Evolutionary conservation across 1,284 basidiomycete genomes (phyloP).

Genomic region (Sporisorium iseilematis-ciliati): DNA sequence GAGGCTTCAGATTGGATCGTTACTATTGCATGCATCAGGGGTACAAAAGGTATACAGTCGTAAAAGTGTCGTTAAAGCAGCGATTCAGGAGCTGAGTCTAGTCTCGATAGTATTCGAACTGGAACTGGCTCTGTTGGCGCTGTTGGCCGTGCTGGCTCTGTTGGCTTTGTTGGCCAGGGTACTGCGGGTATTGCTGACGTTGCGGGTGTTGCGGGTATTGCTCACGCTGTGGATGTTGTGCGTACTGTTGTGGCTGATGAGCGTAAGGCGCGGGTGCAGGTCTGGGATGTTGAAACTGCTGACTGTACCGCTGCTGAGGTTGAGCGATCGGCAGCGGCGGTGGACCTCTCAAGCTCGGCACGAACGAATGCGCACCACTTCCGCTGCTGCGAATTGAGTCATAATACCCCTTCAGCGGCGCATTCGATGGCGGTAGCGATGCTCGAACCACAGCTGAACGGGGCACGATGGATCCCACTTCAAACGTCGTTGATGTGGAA

Average conservation of each 20-base stretch:
- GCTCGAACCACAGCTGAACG: constrained; percentile 18
- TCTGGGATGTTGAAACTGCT: not conserved
- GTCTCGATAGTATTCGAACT: constrained; percentile 31
- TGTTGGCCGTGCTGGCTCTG: constrained; percentile 1
- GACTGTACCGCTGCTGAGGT: constrained; percentile 1
- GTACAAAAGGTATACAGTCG: not conserved
- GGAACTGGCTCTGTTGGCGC: constrained; percentile 14
- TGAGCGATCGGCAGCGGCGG: constrained; percentile 7
- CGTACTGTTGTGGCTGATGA: constrained; percentile 8
- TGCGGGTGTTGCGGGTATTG: constrained; percentile 1
- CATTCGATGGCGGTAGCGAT: not conserved
- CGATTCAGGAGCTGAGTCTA: not conserved
- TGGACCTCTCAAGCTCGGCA: not conserved
- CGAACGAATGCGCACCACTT: not conserved
- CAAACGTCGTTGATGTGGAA: constrained; percentile 17
- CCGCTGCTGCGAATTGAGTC: constrained; percentile 3
- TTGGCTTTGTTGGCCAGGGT: too few relatives aligned
- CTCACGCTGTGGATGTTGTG: constrained; percentile 1
- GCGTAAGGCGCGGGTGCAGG: constrained; percentile 1
- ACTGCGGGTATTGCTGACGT: not conserved
- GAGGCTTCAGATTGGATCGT: too few relatives aligned
- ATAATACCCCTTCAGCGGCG: constrained; percentile 15
- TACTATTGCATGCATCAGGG: constrained; percentile 1
- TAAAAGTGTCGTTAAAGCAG: not conserved
- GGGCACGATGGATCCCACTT: constrained; percentile 36